Percentiles rank a stretch among this genome's conserved stretches.
phyloP scores from a whole-genome alignment of 257 asterid genomes.

The Solanum tarijense region DNA sequence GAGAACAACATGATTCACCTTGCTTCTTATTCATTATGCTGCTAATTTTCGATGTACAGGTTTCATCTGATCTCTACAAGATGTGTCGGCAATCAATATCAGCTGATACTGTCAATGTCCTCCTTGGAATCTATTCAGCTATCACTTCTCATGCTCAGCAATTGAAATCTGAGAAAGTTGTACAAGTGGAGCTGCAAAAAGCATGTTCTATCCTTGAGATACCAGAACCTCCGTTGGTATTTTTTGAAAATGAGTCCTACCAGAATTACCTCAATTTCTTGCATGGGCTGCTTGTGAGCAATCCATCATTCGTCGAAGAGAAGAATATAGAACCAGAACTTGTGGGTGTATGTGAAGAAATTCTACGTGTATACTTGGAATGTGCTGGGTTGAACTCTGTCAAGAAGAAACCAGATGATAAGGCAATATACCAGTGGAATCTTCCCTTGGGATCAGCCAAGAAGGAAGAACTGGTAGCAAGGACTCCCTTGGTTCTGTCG shows the following conservation, averaged over 20 bases:
- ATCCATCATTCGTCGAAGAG: constrained; percentile 39
- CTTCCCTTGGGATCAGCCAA: constrained; percentile 83
- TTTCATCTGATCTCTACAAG: constrained; percentile 74
- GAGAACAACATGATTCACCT: not conserved
- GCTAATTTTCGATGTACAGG: constrained; percentile 30
- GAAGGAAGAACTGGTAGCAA: constrained; percentile 89
- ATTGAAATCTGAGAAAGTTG: constrained; percentile 39
- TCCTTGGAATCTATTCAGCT: constrained; percentile 44
- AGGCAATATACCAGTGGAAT: constrained; percentile 33
- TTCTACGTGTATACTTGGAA: constrained; percentile 57
- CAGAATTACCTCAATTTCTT: constrained; percentile 55
- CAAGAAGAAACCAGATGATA: constrained; percentile 13
- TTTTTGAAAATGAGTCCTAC: constrained; percentile 82
- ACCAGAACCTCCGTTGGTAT: constrained; percentile 83
- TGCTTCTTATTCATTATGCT: not conserved
- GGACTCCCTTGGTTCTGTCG: constrained; percentile 54
- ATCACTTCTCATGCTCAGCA: constrained; percentile 68
- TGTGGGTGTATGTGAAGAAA: constrained; percentile 56
- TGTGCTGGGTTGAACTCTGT: constrained; percentile 45
- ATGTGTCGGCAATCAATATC: constrained; percentile 46
- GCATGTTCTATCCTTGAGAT: constrained; percentile 64
- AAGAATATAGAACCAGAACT: constrained; percentile 56
- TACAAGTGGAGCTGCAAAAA: constrained; percentile 55
- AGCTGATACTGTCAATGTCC: constrained; percentile 21
- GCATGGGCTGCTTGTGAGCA: constrained; percentile 45